Conservation (phyloP, 345 rosid species). For the Kandelia obovata region DNA sequence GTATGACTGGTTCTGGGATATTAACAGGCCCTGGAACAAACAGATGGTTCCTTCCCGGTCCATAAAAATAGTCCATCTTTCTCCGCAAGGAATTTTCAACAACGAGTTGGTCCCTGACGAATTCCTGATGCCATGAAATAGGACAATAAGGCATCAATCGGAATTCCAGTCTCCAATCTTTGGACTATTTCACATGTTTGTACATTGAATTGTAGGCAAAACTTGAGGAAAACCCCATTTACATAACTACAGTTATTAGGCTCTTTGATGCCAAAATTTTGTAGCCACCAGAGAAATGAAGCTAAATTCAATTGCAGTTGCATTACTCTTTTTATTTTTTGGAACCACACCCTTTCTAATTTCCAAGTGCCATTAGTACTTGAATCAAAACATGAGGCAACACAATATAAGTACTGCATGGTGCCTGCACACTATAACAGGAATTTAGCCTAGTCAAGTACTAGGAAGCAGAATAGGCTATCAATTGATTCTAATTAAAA, state of each 20-base stretch:
- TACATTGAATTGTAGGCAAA: not conserved
- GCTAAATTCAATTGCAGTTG: too few relatives aligned
- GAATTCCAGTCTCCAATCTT: not conserved
- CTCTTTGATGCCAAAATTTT: too few relatives aligned
- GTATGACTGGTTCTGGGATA: constrained; percentile 85
- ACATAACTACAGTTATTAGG: not conserved
- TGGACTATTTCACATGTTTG: not conserved
- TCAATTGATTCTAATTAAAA: not conserved
- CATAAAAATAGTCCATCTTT: constrained; percentile 80
- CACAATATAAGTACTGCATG: too few relatives aligned
- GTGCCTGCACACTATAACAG: too few relatives aligned
- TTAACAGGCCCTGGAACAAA: constrained; percentile 99
- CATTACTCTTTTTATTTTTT: too few relatives aligned
- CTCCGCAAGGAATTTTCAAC: constrained; percentile 1
- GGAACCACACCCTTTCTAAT: too few relatives aligned
- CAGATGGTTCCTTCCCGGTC: constrained; percentile 93
- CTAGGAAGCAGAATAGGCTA: not conserved
- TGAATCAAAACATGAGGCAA: too few relatives aligned
- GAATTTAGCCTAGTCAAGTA: not conserved
- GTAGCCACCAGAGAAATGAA: too few relatives aligned
- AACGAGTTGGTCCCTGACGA: constrained; percentile 2
- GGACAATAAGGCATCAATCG: too few relatives aligned
- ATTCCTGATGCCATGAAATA: not conserved
- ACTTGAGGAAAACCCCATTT: not conserved
- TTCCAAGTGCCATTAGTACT: too few relatives aligned